phyloP scores from a whole-genome alignment of 768 basidiomycete genomes.

The Mycena crocata region DNA sequence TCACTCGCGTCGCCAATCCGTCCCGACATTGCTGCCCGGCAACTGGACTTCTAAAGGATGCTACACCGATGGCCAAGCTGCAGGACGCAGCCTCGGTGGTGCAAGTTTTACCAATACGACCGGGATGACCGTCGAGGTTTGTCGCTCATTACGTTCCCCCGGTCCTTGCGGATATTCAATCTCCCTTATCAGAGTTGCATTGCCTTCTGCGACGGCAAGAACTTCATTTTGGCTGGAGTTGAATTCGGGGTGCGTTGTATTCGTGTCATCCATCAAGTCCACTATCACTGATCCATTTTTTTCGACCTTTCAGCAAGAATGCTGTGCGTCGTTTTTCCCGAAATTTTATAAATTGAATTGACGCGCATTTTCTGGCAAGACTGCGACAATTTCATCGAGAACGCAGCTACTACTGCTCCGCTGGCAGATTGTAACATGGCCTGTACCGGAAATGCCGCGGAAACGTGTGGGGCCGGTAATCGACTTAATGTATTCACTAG shows the following conservation, averaged over 20 bases:
- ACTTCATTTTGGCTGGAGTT: slow-evolving; percentile 75
- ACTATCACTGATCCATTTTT: slow-evolving; percentile 23
- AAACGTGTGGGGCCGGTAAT: slow-evolving; percentile 60
- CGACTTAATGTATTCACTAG: slow-evolving; percentile 66
- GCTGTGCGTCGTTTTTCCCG: slow-evolving; percentile 56
- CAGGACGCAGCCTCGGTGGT: slow-evolving; percentile 63
- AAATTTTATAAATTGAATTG: slow-evolving; percentile 1
- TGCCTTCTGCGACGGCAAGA: slow-evolving; percentile 55
- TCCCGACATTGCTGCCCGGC: slow-evolving; percentile 59
- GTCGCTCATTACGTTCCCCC: background rate
- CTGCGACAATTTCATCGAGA: slow-evolving; percentile 68
- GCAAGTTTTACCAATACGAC: slow-evolving; percentile 58
- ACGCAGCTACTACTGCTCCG: slow-evolving; percentile 58
- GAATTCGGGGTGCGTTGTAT: slow-evolving; percentile 62
- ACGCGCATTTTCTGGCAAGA: slow-evolving; percentile 53
- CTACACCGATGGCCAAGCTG: slow-evolving; percentile 59
- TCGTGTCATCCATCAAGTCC: slow-evolving; percentile 8
- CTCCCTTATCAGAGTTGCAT: slow-evolving; percentile 48
- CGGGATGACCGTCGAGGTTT: slow-evolving; percentile 69
- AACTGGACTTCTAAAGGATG: slow-evolving; percentile 73
- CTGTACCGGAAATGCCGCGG: slow-evolving; percentile 56
- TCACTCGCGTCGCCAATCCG: slow-evolving; percentile 50
- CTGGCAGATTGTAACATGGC: slow-evolving; percentile 57
- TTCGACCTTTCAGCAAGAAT: slow-evolving; percentile 51
- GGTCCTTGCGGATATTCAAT: slow-evolving; percentile 5